Evolutionary conservation across 805 yeast species (phyloP).

Genomic region (Saturnispora ahearnii): DNA sequence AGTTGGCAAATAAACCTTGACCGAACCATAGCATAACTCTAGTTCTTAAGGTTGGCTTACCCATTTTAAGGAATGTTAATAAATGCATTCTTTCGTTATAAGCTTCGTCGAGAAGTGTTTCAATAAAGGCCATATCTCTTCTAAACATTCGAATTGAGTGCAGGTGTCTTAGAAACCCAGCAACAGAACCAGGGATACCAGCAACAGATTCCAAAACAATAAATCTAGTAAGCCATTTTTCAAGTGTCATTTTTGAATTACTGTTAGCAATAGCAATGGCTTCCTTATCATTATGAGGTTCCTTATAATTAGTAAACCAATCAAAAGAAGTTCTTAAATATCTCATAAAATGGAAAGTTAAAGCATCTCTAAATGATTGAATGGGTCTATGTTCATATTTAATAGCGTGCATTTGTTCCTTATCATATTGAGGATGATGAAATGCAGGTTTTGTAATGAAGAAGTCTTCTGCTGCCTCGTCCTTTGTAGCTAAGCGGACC

Average conservation of each 20-base stretch:
- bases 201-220: constrained; percentile 65
- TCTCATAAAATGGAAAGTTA: constrained; percentile 41
- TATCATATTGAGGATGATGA: constrained; percentile 35
- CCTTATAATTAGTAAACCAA: constrained; percentile 53
- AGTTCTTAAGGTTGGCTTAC: constrained; percentile 53
- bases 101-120: constrained; percentile 65
- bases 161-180: constrained; percentile 61
- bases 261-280: constrained; percentile 18
- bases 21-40: constrained; percentile 46
- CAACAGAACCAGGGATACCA: constrained; percentile 76
- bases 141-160: constrained; percentile 51
- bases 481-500: constrained; percentile 9
- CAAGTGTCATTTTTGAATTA: constrained; percentile 46
- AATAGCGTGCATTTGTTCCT: constrained; percentile 33
- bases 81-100: constrained; percentile 74
- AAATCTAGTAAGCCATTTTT: constrained; percentile 53
- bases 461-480: constrained; percentile 11
- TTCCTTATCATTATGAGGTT: constrained; percentile 35
- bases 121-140: constrained; percentile 69
- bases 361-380: constrained; percentile 36
- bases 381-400: constrained; percentile 46
- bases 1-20: constrained; percentile 63
- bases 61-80: constrained; percentile 55
- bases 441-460: constrained; percentile 29
- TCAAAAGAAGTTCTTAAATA: constrained; percentile 48